Conservation (phyloP, 1,284 basidiomycete species). For the Vanrija pseudolonga region DNA sequence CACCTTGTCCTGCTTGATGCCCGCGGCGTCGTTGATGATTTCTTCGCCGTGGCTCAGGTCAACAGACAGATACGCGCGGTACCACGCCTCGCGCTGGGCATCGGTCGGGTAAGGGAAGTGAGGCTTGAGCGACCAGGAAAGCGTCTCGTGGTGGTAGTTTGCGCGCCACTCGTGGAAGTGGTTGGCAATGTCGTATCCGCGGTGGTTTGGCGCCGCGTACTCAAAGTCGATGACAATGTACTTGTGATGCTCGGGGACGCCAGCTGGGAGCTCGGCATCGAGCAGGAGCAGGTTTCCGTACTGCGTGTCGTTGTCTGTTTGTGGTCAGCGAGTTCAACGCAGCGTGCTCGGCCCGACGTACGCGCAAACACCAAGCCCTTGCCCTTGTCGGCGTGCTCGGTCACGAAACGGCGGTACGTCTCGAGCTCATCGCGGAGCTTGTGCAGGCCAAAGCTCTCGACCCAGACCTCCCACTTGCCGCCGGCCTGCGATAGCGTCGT, state of each 20-base stretch:
- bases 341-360: conserved; percentile 21
- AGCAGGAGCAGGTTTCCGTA: conserved; percentile 85
- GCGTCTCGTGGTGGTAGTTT: conserved; percentile 67
- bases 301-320: conserved; percentile 83
- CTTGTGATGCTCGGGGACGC: conserved; percentile 55
- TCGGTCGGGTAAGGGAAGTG: conserved; percentile 66
- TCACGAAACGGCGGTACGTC: conserved; percentile 41
- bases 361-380: conserved; percentile 47
- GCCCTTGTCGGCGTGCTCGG: conserved; percentile 30
- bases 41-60: conserved; percentile 36
- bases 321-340: conserved; percentile 20
- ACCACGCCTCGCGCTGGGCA: conserved; percentile 75
- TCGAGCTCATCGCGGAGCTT: conserved; percentile 40
- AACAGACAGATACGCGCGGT: conserved; percentile 67
- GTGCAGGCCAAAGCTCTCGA: conserved; percentile 41
- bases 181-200: conserved; percentile 90
- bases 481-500: conserved; percentile 24
- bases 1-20: conserved; percentile 37
- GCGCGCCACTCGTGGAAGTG: conserved; percentile 96
- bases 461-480: conserved; percentile 40
- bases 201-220: conserved; percentile 82
- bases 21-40: conserved; percentile 26
- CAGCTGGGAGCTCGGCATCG: conserved; percentile 54
- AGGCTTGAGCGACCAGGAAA: conserved; percentile 68
- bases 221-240: conserved; percentile 95